phyloP scores from a whole-genome alignment of 495 filamentous ascomycete species.

The Hypoxylon subgilvum region DNA sequence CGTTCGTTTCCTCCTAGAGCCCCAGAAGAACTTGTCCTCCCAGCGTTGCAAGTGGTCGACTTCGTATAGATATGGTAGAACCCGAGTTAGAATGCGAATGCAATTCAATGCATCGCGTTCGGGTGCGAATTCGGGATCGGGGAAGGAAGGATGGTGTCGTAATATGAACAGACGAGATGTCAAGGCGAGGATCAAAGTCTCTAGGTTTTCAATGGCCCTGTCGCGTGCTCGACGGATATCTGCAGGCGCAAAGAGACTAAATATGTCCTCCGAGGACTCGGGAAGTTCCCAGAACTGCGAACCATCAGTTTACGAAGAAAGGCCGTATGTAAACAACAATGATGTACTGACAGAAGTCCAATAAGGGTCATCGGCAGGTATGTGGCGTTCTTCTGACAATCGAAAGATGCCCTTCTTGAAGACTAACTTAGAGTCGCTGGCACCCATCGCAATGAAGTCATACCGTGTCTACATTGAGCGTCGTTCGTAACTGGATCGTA shows the following conservation, averaged over 20 bases:
- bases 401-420: constrained; percentile 99
- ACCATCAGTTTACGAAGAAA: constrained; percentile 5
- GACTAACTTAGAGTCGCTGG: constrained; percentile 97
- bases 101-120: constrained; percentile 92
- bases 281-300: constrained; percentile 95
- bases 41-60: constrained; percentile 82
- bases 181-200: constrained; percentile 84
- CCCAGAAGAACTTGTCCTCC: constrained; percentile 96
- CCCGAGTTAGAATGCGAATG: constrained; percentile 85
- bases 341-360: constrained; percentile 79
- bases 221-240: constrained; percentile 94
- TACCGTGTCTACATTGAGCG: constrained; percentile 37
- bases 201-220: constrained; percentile 83
- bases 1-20: constrained; percentile 66
- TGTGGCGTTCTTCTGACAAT: constrained; percentile 87
- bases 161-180: constrained; percentile 80
- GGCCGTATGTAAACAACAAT: not conserved
- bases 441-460: constrained; percentile 72
- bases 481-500: constrained; percentile 4
- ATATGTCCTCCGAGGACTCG: constrained; percentile 93
- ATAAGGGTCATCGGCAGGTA: constrained; percentile 86
- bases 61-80: constrained; percentile 93
- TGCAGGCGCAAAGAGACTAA: constrained; percentile 90
- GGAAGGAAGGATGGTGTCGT: constrained; percentile 87
- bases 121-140: constrained; percentile 85